These are phyloP conservation scores for Beauveria sp. DNA, from an alignment of 2,329 filamentous ascomycete species.

Conservation along the genomic window DNA sequence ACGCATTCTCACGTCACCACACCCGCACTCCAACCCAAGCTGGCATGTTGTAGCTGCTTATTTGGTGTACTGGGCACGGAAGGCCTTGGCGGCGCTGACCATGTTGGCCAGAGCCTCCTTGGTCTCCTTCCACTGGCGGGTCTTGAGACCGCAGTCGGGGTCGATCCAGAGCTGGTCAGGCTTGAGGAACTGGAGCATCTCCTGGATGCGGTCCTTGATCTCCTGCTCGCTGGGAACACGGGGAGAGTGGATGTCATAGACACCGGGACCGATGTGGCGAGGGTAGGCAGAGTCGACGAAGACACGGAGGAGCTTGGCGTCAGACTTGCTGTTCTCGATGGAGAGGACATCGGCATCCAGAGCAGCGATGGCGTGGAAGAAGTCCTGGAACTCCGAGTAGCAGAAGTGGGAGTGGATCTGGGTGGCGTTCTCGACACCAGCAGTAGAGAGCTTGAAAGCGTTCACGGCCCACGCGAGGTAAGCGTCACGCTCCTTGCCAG, in stretches of 20 bases:
- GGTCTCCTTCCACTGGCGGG: conserved; percentile 96
- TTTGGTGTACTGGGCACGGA: conserved; percentile 80
- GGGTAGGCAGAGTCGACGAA: conserved; percentile 97
- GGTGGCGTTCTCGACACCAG: conserved; percentile 88
- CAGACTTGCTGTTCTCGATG: conserved; percentile 99
- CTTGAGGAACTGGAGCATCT: conserved; percentile 97
- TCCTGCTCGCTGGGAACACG: conserved; percentile 96
- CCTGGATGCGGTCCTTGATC: conserved; percentile 94
- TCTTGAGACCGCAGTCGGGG: conserved; percentile 99
- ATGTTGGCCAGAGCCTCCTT: conserved; percentile 94
- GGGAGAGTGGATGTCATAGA: conserved; percentile 99
- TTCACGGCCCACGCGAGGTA: conserved; percentile 98
- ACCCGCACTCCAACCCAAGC: not conserved
- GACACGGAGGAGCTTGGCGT: conserved; percentile 97
- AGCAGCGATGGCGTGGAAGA: conserved; percentile 99
- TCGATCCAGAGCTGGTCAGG: conserved; percentile 99
- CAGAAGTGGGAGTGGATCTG: conserved; percentile 99
- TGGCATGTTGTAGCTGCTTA: conserved; percentile 27
- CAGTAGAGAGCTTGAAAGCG: conserved; percentile 92
- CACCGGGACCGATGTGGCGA: conserved; percentile 96
- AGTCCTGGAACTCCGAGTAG: conserved; percentile 99
- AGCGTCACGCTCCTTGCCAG: conserved; percentile 88
- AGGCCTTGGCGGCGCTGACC: conserved; percentile 97
- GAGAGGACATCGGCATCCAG: conserved; percentile 97
- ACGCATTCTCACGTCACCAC: conserved; percentile 10